phyloP scores from a whole-genome alignment of 768 basidiomycete genomes.

The Amanita pseudoporphyria region DNA sequence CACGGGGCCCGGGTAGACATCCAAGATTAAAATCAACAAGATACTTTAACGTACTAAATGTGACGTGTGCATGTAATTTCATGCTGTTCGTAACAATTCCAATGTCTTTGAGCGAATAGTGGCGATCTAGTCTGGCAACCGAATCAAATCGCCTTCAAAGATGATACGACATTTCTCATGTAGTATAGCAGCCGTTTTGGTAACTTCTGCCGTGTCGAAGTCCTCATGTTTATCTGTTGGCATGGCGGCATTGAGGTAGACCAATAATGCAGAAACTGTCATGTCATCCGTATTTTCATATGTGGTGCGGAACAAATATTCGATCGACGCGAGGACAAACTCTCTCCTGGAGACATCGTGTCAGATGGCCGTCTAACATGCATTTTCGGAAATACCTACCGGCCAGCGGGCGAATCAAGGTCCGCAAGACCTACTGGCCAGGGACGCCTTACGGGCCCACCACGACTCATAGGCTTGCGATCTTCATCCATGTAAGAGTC shows the following conservation, averaged over 20 bases:
- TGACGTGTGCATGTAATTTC: background rate
- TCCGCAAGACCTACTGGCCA: conserved; percentile 40
- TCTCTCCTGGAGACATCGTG: conserved; percentile 28
- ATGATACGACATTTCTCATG: conserved; percentile 38
- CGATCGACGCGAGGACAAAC: conserved; percentile 53
- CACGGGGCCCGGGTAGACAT: background rate
- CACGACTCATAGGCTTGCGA: conserved; percentile 9
- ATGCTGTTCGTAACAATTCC: background rate
- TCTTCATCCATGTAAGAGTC: conserved; percentile 20
- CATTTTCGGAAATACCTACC: conserved; percentile 32
- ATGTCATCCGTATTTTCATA: conserved; percentile 60
- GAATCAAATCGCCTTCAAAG: conserved; percentile 42
- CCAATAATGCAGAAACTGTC: conserved; percentile 56
- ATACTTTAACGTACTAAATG: background rate
- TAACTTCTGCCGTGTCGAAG: conserved; percentile 69
- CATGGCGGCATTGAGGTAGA: conserved; percentile 69
- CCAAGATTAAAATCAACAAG: conserved; percentile 3
- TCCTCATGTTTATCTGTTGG: conserved; percentile 76
- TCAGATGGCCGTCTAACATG: background rate
- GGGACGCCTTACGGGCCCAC: conserved; percentile 17
- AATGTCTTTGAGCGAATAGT: background rate
- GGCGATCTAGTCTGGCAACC: conserved; percentile 18
- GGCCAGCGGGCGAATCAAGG: conserved; percentile 47
- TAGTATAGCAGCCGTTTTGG: conserved; percentile 34
- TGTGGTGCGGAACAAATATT: conserved; percentile 58